These are phyloP conservation scores for Fusarium citri DNA, from an alignment of 2,329 filamentous ascomycete species.

Conservation along the genomic window DNA sequence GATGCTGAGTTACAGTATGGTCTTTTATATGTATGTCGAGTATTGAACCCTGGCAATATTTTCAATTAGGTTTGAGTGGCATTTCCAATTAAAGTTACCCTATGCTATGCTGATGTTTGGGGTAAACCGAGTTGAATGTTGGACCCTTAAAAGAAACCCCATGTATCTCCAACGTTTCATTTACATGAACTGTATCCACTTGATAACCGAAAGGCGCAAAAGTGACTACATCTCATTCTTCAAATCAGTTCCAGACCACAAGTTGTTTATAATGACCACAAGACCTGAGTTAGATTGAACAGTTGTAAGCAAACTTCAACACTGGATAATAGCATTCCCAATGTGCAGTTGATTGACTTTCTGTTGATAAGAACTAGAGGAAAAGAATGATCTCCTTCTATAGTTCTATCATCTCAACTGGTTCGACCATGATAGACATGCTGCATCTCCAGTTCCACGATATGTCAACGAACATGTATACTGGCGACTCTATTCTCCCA, in stretches of 20 bases:
- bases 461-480: not conserved
- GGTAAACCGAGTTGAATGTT: not conserved
- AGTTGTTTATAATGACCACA: not conserved
- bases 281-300: not conserved
- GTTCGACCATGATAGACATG: not conserved
- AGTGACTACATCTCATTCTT: slow-evolving; percentile 1
- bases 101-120: not conserved
- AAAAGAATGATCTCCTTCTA: not conserved
- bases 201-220: slow-evolving; percentile 16
- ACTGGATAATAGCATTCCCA: not conserved
- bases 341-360: not conserved
- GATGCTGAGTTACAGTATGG: not conserved
- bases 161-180: not conserved
- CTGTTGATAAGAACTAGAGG: not conserved
- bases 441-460: not conserved
- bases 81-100: not conserved
- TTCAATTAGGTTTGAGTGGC: not conserved
- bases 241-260: slow-evolving; percentile 5
- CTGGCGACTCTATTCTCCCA: not conserved
- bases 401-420: not conserved
- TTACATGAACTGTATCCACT: slow-evolving; percentile 12
- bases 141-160: not conserved
- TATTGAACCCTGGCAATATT: not conserved
- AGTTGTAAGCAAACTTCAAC: not conserved
- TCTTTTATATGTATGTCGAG: not conserved